phyloP scores from a whole-genome alignment of 192 early-diverging fungal species.

The Umbelopsis ramanniana region DNA sequence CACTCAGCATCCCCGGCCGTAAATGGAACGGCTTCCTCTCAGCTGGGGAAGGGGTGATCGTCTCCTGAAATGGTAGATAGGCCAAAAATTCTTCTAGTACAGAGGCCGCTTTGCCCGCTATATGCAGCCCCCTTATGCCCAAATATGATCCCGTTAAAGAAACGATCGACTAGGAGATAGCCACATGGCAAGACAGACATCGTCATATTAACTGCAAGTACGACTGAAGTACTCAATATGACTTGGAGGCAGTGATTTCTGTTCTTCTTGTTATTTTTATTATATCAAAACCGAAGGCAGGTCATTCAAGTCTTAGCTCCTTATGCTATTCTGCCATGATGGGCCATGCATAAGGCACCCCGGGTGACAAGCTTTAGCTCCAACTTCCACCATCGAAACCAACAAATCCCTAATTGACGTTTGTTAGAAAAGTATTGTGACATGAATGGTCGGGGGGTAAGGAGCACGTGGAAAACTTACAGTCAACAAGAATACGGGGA shows the following conservation, averaged over 20 bases:
- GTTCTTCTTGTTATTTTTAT: too few relatives aligned
- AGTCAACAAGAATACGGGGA: constrained; percentile 88
- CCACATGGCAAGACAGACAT: constrained; percentile 9
- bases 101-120: neutral
- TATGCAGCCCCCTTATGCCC: constrained; percentile 15
- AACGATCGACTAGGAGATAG: neutral
- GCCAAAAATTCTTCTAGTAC: too few relatives aligned
- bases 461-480: constrained; percentile 37
- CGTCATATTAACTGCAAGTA: neutral
- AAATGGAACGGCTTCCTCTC: neutral
- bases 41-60: constrained; percentile 6
- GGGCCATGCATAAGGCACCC: too few relatives aligned
- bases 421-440: neutral
- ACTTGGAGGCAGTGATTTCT: neutral
- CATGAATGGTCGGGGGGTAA: neutral
- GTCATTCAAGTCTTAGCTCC: too few relatives aligned
- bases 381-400: constrained; percentile 73
- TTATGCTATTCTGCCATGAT: too few relatives aligned
- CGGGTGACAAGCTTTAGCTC: neutral
- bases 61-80: neutral
- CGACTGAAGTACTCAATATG: too few relatives aligned
- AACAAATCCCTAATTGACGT: constrained; percentile 56
- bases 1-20: neutral
- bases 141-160: neutral
- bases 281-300: too few relatives aligned